Evolutionary conservation across 768 basidiomycete species (phyloP), one percentile per base, ranked within the genome.

Genomic region (Cyclocybe cylindracea): DNA sequence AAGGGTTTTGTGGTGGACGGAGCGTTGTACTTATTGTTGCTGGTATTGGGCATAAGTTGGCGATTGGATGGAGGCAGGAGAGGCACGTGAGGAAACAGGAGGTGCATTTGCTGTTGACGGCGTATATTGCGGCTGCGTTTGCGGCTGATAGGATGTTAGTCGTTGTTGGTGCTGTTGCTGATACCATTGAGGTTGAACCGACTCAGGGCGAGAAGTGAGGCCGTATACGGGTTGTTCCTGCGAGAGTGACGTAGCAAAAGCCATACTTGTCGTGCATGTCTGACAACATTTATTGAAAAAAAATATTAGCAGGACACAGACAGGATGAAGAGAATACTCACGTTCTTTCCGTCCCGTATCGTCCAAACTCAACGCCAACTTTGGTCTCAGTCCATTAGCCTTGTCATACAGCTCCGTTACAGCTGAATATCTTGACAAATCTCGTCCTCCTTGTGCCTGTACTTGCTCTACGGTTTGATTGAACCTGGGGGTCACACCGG

Each of bases 381-480:
- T 94, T 2, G 91, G 91, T 53, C 91, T 72, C 53, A 93, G 63
- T 16, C 79, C 77, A 54, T 79, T 89, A 10, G 94, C 92, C 61
- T 89, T 89, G 54, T 94, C 88, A 61, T 88, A 93, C 34, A 97
- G 64, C 61, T 92, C 89, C 42, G 84, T 86, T 2, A 94, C 89
- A 16, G 87, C 90, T 7, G 91, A 91, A 67, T 90, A 93, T 49
- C 86, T 78, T 3, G 87, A 79, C 53, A 95, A 76, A 67, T 94
- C 91, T 14, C 82, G 73, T 9, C 86, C 87, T 0, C 91, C 89
- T 61, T 87, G 86, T 0, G 86, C 79, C 48, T 88, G 84, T 4
- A 90, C 85, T 56, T 91, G 88, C 51, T 93, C 91, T 19, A 98
- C 79, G 0, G 91, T 91, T 67, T 97, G 93, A 56, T 85, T 89